phyloP scores from a whole-genome alignment of 495 filamentous ascomycete genomes.

The Lasiosphaeria ovina region DNA sequence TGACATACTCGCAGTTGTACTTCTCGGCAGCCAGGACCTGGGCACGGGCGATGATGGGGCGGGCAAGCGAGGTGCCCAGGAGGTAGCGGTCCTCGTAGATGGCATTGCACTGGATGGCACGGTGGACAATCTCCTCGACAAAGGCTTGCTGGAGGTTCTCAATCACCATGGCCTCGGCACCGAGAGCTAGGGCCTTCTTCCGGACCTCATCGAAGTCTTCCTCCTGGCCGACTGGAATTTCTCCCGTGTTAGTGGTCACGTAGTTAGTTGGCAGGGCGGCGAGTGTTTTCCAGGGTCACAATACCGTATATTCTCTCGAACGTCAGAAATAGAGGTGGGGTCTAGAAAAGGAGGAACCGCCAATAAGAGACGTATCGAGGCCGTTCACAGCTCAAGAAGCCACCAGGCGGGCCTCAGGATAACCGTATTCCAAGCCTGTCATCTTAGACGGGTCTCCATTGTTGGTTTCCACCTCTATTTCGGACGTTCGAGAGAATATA shows the following conservation, averaged over 20 bases:
- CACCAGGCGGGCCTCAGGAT: too few relatives aligned
- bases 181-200: slow-evolving; percentile 66
- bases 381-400: too few relatives aligned
- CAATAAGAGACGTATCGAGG: too few relatives aligned
- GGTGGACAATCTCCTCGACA: slow-evolving; percentile 83
- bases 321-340: too few relatives aligned
- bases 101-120: slow-evolving; percentile 84
- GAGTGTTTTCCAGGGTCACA: not conserved
- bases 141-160: slow-evolving; percentile 72
- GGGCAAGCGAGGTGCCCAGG: slow-evolving; percentile 75
- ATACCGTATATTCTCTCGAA: not conserved
- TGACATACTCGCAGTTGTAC: slow-evolving; percentile 64
- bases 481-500: too few relatives aligned
- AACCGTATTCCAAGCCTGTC: too few relatives aligned
- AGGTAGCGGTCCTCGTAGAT: slow-evolving; percentile 83
- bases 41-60: slow-evolving; percentile 83
- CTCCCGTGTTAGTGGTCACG: slow-evolving; percentile 51
- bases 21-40: slow-evolving; percentile 66
- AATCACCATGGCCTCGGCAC: slow-evolving; percentile 62
- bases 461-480: too few relatives aligned
- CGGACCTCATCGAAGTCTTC: slow-evolving; percentile 52
- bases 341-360: too few relatives aligned
- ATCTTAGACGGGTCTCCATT: too few relatives aligned
- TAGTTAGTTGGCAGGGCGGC: not conserved
- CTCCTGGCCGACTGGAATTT: slow-evolving; percentile 56